phyloP scores from a whole-genome alignment of 768 basidiomycete species.

The Auricularia cornea region DNA sequence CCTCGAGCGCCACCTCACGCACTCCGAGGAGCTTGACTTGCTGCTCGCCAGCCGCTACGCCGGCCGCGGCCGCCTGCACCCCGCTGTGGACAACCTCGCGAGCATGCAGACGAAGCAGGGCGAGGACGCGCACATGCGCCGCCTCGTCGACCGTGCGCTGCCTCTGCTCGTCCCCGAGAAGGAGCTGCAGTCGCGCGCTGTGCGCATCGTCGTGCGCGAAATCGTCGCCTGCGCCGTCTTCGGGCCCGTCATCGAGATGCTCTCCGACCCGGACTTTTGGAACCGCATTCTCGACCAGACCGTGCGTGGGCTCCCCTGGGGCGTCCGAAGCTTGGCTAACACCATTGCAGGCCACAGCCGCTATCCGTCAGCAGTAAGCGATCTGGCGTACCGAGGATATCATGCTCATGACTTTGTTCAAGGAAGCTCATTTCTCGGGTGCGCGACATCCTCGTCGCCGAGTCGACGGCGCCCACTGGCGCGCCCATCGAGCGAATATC shows the following conservation, averaged over 20 bases:
- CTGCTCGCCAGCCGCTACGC: constrained; percentile 79
- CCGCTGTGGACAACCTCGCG: constrained; percentile 81
- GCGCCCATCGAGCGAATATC: constrained; percentile 65
- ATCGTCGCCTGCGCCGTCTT: constrained; percentile 74
- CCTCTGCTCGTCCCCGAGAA: constrained; percentile 66
- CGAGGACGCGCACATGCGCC: constrained; percentile 77
- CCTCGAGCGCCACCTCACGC: constrained; percentile 72
- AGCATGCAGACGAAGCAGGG: constrained; percentile 84
- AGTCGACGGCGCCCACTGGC: constrained; percentile 29
- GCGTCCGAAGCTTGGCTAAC: background rate
- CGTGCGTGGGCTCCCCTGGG: constrained; percentile 40
- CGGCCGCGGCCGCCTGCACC: constrained; percentile 61
- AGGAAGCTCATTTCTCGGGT: constrained; percentile 19
- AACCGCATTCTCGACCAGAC: constrained; percentile 87
- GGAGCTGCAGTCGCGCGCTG: constrained; percentile 60
- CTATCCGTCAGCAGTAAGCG: constrained; percentile 58
- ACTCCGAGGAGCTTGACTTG: constrained; percentile 84
- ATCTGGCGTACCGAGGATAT: background rate
- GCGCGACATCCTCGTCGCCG: constrained; percentile 41
- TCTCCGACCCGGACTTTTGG: constrained; percentile 96
- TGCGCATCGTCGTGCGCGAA: constrained; percentile 72
- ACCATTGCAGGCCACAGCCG: constrained; percentile 46
- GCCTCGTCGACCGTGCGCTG: constrained; percentile 61
- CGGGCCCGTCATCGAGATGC: constrained; percentile 84
- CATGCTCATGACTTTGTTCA: background rate